Percentiles rank a stretch among this genome's conserved stretches.
These are phyloP conservation scores for Populus alba DNA, from an alignment of 345 rosid genomes.

Conservation along the genomic window DNA sequence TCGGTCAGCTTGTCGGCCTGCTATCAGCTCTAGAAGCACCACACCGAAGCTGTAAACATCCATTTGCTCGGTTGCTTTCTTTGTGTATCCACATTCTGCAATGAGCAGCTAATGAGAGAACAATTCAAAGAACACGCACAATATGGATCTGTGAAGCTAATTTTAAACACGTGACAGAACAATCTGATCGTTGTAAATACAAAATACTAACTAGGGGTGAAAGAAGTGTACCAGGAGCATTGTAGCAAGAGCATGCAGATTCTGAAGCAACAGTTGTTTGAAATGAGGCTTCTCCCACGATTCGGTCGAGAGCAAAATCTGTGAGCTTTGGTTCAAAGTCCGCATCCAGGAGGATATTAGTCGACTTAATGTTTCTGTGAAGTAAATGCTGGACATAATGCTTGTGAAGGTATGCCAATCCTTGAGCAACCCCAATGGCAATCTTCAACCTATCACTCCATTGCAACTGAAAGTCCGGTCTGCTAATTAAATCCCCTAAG, in stretches of 20 bases:
- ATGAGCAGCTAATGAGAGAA: constrained; percentile 10
- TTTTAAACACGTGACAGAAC: background rate
- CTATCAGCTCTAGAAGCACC: constrained; percentile 72
- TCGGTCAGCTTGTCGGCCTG: constrained; percentile 63
- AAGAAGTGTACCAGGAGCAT: constrained; percentile 70
- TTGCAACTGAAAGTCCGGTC: constrained; percentile 46
- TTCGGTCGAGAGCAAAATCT: constrained; percentile 70
- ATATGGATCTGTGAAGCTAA: background rate
- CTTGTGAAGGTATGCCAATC: constrained; percentile 71
- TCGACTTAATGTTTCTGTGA: constrained; percentile 76
- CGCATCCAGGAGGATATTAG: constrained; percentile 67
- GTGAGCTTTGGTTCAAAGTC: constrained; percentile 75
- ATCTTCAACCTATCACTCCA: constrained; percentile 77
- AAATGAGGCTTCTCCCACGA: constrained; percentile 79
- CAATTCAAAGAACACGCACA: background rate
- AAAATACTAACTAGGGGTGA: background rate
- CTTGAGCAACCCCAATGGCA: constrained; percentile 84
- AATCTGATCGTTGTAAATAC: background rate
- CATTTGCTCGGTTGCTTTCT: constrained; percentile 78
- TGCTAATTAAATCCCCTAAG: constrained; percentile 59
- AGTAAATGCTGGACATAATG: constrained; percentile 71
- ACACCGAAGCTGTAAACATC: constrained; percentile 92
- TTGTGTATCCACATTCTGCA: constrained; percentile 68
- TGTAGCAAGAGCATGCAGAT: constrained; percentile 57
- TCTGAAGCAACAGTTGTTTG: constrained; percentile 56